Percentiles rank a stretch among this genome's conserved stretches.
These are phyloP conservation scores for Stachybotrys elegans DNA, from an alignment of 2,329 filamentous ascomycete species.

Conservation along the genomic window DNA sequence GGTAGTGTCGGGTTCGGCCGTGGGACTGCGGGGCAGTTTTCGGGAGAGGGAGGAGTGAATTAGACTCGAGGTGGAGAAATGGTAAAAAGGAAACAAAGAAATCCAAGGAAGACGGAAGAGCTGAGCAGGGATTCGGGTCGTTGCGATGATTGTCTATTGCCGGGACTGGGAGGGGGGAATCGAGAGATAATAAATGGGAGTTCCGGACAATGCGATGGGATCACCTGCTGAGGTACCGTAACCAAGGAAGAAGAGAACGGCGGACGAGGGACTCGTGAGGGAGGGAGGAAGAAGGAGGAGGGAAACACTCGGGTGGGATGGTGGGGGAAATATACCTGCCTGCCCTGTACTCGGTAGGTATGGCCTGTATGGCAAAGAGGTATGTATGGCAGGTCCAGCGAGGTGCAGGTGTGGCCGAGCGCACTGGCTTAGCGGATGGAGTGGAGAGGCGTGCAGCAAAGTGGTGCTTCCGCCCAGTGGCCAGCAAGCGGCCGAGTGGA, in stretches of 20 bases:
- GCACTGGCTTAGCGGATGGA: no score
- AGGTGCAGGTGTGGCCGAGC: no score
- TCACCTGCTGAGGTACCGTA: constrained; percentile 56
- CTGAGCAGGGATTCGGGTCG: constrained; percentile 38
- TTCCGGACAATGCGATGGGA: no score
- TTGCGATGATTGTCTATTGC: not conserved
- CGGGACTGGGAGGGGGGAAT: constrained; percentile 7
- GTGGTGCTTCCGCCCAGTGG: no score
- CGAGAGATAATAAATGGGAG: constrained; percentile 14
- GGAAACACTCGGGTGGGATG: constrained; percentile 35
- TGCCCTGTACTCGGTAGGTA: no score
- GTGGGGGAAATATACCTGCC: constrained; percentile 37
- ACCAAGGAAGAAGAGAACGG: constrained; percentile 51
- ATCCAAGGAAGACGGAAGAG: constrained; percentile 46
- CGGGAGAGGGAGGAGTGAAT: no score
- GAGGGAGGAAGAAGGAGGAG: constrained; percentile 34
- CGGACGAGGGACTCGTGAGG: constrained; percentile 55
- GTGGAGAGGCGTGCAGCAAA: no score
- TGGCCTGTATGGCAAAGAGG: not conserved
- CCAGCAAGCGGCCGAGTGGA: no score
- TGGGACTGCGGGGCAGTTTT: no score
- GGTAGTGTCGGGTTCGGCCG: no score
- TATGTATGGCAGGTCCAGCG: no score
- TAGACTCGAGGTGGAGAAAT: not conserved
- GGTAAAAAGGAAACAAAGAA: constrained; percentile 33